These are phyloP conservation scores for Cystofilobasidium macerans DNA, from an alignment of 768 basidiomycete species.

Conservation along the genomic window DNA sequence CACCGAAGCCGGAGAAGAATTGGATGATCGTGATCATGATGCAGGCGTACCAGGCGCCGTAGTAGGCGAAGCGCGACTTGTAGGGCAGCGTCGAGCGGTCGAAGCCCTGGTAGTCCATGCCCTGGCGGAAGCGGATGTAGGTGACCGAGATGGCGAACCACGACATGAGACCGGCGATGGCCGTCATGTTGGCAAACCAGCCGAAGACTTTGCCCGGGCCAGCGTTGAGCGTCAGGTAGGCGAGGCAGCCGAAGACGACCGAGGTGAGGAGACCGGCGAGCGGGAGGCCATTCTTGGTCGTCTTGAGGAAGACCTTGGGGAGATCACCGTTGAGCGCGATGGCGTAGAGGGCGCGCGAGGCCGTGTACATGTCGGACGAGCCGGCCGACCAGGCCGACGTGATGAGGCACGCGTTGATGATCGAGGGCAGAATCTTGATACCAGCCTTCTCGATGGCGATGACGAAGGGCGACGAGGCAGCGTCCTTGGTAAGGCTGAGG, in stretches of 20 bases:
- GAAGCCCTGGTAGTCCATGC: conserved; percentile 67
- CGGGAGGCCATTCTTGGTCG: conserved; percentile 64
- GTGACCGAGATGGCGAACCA: conserved; percentile 70
- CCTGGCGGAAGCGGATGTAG: conserved; percentile 74
- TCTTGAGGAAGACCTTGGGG: conserved; percentile 62
- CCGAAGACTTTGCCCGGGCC: conserved; percentile 57
- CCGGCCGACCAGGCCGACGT: conserved; percentile 90
- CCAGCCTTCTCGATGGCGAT: conserved; percentile 65
- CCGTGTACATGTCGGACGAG: conserved; percentile 77
- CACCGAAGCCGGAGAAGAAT: conserved; percentile 35
- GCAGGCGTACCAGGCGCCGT: conserved; percentile 39
- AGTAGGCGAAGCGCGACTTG: conserved; percentile 48
- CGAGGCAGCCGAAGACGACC: conserved; percentile 36
- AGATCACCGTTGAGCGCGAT: conserved; percentile 70
- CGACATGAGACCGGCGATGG: conserved; percentile 47
- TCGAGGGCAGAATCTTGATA: conserved; percentile 72
- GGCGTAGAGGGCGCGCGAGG: conserved; percentile 66
- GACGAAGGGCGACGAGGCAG: conserved; percentile 76
- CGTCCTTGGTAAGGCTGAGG: conserved; percentile 52
- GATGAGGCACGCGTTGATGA: conserved; percentile 45
- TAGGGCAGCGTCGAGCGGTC: conserved; percentile 63
- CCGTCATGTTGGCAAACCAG: conserved; percentile 52
- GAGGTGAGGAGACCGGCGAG: conserved; percentile 59
- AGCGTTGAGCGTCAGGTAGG: conserved; percentile 29
- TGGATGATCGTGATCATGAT: conserved; percentile 26